phyloP scores from a whole-genome alignment of 208 protist genomes.

The Trypanosomatidae sp. region DNA sequence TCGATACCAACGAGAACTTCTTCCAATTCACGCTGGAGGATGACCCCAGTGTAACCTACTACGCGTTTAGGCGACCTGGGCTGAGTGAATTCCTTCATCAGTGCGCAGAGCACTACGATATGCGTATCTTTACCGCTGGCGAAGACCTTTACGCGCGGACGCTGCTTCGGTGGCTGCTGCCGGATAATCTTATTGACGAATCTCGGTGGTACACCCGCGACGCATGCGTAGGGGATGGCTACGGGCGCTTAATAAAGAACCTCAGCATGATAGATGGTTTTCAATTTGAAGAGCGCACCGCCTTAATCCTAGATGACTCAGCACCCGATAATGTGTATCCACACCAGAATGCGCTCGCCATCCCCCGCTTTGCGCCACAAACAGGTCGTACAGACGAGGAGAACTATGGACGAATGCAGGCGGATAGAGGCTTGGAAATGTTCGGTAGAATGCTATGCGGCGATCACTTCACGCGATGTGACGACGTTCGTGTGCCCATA shows the following conservation, averaged over 20 bases:
- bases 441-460: conserved; percentile 39
- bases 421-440: conserved; percentile 30
- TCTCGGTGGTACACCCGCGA: conserved; percentile 55
- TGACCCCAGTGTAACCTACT: conserved; percentile 32
- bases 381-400: conserved; percentile 23
- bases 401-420: conserved; percentile 32
- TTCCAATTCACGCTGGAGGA: conserved; percentile 28
- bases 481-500: conserved; percentile 44
- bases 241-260: conserved; percentile 48
- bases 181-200: conserved; percentile 32
- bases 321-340: conserved; percentile 60
- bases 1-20: conserved; percentile 14
- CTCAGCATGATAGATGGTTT: conserved; percentile 34
- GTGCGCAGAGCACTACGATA: conserved; percentile 49
- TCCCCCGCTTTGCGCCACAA: conserved; percentile 56
- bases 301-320: conserved; percentile 72
- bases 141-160: conserved; percentile 58
- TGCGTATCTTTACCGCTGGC: conserved; percentile 74
- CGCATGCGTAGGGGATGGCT: conserved; percentile 34
- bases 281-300: conserved; percentile 30
- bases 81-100: conserved; percentile 43
- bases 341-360: conserved; percentile 54
- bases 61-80: conserved; percentile 56
- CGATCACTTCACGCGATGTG: conserved; percentile 25
- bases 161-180: conserved; percentile 48